Conservation (phyloP, 2,329 filamentous ascomycete genomes). For the Sporothrix sp. region DNA sequence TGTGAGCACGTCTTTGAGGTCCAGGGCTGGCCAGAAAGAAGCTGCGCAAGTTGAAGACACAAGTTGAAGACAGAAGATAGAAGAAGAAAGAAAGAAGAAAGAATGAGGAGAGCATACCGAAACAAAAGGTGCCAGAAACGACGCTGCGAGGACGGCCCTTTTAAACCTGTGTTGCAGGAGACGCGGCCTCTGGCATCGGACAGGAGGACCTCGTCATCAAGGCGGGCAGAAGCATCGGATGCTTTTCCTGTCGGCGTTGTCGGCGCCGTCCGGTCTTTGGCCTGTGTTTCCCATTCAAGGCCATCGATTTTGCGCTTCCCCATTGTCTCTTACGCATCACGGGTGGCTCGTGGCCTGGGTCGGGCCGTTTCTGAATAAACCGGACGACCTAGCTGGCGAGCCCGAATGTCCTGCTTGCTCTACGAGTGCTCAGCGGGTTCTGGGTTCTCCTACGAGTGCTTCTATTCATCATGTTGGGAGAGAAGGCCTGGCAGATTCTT, state of each 20-base stretch:
- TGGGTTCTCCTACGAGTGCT: not conserved
- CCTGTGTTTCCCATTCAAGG: not conserved
- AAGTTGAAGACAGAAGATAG: not conserved
- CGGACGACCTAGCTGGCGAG: too few species aligned
- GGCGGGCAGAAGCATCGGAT: not conserved
- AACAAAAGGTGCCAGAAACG: too few species aligned
- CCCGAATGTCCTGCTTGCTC: not conserved
- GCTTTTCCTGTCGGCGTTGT: not conserved
- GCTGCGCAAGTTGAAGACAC: not conserved
- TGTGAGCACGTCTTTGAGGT: not conserved
- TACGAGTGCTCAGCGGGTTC: not conserved
- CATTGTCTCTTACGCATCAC: too few species aligned
- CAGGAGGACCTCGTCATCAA: not conserved
- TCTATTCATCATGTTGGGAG: not conserved
- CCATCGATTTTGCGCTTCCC: too few species aligned
- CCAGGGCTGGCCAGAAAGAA: too few species aligned
- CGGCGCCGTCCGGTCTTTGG: not conserved
- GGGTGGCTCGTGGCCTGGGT: too few species aligned
- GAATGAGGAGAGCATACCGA: not conserved
- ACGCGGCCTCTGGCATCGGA: not conserved
- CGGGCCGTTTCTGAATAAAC: too few species aligned
- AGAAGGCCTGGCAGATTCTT: too few species aligned
- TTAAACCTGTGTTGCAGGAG: not conserved
- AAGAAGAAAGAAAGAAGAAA: not conserved
- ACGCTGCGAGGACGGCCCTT: not conserved